Conservation (phyloP, 345 rosid genomes). For the Eucalyptus globulus region DNA sequence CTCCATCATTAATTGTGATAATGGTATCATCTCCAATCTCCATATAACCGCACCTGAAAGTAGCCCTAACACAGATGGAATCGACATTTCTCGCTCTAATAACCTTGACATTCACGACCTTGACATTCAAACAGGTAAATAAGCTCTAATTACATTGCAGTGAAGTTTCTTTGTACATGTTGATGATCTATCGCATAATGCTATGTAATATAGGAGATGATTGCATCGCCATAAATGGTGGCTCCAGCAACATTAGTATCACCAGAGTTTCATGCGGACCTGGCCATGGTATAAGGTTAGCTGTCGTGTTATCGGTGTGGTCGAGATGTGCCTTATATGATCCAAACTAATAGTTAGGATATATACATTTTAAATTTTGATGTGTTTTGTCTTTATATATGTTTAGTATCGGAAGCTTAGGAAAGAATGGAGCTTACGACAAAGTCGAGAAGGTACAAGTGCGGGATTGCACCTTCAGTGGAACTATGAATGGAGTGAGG, state of each 20-base stretch:
- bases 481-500: slow-evolving; percentile 30
- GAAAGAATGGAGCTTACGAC: slow-evolving; percentile 7
- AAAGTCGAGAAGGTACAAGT: slow-evolving; percentile 23
- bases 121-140: slow-evolving; percentile 21
- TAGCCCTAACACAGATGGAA: slow-evolving; percentile 44
- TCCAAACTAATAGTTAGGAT: neutral
- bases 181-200: neutral
- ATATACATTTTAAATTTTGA: neutral
- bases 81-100: slow-evolving; percentile 2
- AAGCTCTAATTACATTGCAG: neutral
- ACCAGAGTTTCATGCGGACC: slow-evolving; percentile 38
- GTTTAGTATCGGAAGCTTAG: slow-evolving; percentile 45
- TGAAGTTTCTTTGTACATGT: neutral
- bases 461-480: slow-evolving; percentile 16
- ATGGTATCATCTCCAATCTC: slow-evolving; percentile 8
- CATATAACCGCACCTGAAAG: slow-evolving; percentile 10
- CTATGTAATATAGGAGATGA: slow-evolving; percentile 28
- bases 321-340: neutral
- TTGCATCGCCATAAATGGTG: slow-evolving; percentile 22
- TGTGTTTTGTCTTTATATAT: neutral
- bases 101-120: slow-evolving; percentile 1
- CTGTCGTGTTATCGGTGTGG: neutral
- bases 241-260: slow-evolving; percentile 7
- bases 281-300: slow-evolving; percentile 48
- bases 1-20: neutral